Evolutionary conservation across 805 yeast species (phyloP).

Genomic region (Starmerella asiatica): DNA sequence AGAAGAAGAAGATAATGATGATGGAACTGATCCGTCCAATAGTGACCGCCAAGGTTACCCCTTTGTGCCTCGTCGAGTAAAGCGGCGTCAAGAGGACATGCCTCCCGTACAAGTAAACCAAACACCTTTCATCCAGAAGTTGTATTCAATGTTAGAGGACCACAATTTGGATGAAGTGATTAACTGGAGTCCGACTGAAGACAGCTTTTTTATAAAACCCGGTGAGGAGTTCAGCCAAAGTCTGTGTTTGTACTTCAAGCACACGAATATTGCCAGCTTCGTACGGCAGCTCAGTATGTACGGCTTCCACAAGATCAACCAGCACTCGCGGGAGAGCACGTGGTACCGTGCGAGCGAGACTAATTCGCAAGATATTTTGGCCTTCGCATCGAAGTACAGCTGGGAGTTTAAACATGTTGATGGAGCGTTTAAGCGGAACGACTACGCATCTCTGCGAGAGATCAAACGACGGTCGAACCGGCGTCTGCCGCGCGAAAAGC

Average conservation of each 20-base stretch:
- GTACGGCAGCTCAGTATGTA: constrained; percentile 93
- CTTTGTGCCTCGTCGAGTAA: background rate
- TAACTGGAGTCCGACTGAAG: constrained; percentile 66
- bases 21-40: no score
- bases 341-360: background rate
- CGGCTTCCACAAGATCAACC: constrained; percentile 65
- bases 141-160: constrained; percentile 82
- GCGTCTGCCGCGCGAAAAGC: constrained; percentile 6
- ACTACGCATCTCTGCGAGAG: constrained; percentile 51
- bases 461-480: constrained; percentile 61
- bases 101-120: constrained; percentile 30
- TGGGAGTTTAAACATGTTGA: constrained; percentile 91
- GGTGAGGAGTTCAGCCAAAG: constrained; percentile 78
- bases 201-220: constrained; percentile 68
- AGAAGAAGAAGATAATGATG: no score
- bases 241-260: constrained; percentile 64
- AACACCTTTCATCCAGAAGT: constrained; percentile 70
- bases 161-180: constrained; percentile 55
- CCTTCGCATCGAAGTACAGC: constrained; percentile 15
- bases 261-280: constrained; percentile 84
- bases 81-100: constrained; percentile 1
- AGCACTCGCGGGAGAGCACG: constrained; percentile 13
- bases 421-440: constrained; percentile 68
- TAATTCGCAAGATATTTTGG: background rate
- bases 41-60: background rate